Evolutionary conservation across 2,329 filamentous ascomycete species (phyloP), one percentile per base, ranked within the genome.

Genomic region (Ustulina deusta): DNA sequence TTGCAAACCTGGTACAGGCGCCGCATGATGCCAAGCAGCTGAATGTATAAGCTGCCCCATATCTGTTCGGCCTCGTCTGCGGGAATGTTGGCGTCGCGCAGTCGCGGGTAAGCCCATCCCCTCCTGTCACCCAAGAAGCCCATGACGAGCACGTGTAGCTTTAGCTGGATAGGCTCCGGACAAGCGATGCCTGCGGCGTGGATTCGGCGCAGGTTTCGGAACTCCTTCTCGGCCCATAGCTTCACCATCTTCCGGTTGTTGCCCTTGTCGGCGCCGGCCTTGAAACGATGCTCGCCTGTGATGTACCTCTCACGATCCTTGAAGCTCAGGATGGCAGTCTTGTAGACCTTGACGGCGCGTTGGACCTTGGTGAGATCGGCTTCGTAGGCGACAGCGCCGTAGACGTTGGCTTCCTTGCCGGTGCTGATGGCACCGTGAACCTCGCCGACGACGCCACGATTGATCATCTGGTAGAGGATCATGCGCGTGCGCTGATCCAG

Each of bases 221-320:
- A 97, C 82, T 99, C 96, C 82, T 99, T 99, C 82, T 99, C 95
- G 0, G 97, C 97, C 96, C 96, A 99, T 27, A 97, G 85, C 81
- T 97, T 97, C 73, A 99, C 95, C 95, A 98, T 98, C 73, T 95
- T 94, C 56, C 94, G 89, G 82, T 94, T 97, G 81, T 94, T 97
- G 72, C 92, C 92, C 84, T 97, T 98, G 82, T 95, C 96, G 78
- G 95, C 96, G 57, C 95, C 95, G 69, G 90, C 87, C 73, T 93
- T 89, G 84, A 99, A 99, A 27, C 96, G 87, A 81, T 94, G 94
- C 81, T 99, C 96, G 72, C 96, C 96, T 0, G 91, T 92, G 70
- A 99, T 96, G 80, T 99, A 99, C 76, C 94, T 91, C 81, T 97
- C 94, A 66, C 96, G 89, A 81, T 99, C 96, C 83, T 98, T 98